Percentiles rank a stretch among this genome's conserved stretches.
Conservation (phyloP, 305 asterid genomes). For the Coffea humblotiana region DNA sequence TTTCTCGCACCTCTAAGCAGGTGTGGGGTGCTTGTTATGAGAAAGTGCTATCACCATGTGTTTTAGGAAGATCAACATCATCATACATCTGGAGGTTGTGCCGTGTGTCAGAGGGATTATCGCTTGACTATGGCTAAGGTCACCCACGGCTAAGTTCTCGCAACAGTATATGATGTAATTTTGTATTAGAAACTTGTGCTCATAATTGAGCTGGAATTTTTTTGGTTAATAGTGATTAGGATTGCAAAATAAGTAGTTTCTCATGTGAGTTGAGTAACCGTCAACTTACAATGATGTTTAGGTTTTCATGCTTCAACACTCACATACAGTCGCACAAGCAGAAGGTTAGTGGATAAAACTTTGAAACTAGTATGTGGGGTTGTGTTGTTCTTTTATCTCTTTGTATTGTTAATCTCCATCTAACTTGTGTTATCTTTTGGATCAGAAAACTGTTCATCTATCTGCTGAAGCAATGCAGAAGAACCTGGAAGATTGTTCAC, state of each 20-base stretch:
- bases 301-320: constrained; percentile 91
- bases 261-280: constrained; percentile 42
- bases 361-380: constrained; percentile 3
- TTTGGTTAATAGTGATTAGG: constrained; percentile 29
- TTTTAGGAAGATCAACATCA: constrained; percentile 76
- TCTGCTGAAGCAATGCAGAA: constrained; percentile 68
- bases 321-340: constrained; percentile 61
- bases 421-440: constrained; percentile 28
- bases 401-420: constrained; percentile 18
- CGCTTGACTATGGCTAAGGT: constrained; percentile 94
- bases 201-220: constrained; percentile 19
- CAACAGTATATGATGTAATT: constrained; percentile 37
- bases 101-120: constrained; percentile 79
- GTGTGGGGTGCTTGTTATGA: constrained; percentile 72
- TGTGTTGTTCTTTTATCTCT: neutral
- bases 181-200: constrained; percentile 21
- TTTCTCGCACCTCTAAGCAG: constrained; percentile 90
- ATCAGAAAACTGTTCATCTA: constrained; percentile 56
- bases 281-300: constrained; percentile 56
- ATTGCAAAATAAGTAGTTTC: constrained; percentile 29
- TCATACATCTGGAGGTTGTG: constrained; percentile 94
- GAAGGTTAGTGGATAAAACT: constrained; percentile 56
- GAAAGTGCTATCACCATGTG: constrained; percentile 53
- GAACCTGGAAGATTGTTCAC: constrained; percentile 56
- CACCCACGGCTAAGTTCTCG: constrained; percentile 31